These are phyloP conservation scores for Thraustochytrium sp. DNA, from an alignment of 352 stramenopile species.

Conservation along the genomic window DNA sequence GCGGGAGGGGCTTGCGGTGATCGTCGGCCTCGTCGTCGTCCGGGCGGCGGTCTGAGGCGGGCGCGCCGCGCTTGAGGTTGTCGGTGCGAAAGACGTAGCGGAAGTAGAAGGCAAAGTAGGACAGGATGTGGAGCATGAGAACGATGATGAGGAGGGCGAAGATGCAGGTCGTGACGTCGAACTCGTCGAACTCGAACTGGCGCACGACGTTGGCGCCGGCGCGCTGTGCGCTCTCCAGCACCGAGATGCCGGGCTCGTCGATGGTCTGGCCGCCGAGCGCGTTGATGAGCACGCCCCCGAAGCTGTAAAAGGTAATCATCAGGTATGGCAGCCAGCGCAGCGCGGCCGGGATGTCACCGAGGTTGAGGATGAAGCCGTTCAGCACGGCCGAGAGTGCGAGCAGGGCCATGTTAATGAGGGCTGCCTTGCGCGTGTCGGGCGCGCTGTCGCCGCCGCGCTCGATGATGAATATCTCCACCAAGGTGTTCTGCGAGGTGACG, in stretches of 20 bases:
- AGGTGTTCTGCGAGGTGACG: constrained; percentile 26
- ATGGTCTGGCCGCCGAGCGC: not conserved
- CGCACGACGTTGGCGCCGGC: constrained; percentile 15
- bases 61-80: not conserved
- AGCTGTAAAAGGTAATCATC: constrained; percentile 38
- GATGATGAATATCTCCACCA: constrained; percentile 39
- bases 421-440: constrained; percentile 10
- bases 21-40: not conserved
- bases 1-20: not conserved
- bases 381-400: constrained; percentile 10
- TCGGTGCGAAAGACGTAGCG: constrained; percentile 18
- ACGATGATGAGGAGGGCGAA: constrained; percentile 30
- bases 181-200: constrained; percentile 1
- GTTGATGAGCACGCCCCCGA: constrained; percentile 32
- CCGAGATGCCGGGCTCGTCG: not conserved
- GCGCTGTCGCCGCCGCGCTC: not conserved
- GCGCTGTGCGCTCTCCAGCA: not conserved
- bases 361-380: constrained; percentile 44
- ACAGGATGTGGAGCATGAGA: not conserved
- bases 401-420: constrained; percentile 35
- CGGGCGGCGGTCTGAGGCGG: not conserved
- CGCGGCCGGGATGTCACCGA: constrained; percentile 19
- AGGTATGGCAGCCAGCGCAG: constrained; percentile 24
- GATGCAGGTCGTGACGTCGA: constrained; percentile 20
- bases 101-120: constrained; percentile 21